Evolutionary conservation across 2,329 filamentous ascomycete species (phyloP), one percentile per base, ranked within the genome.

Genomic region (Ceratocystis diversiconidia): DNA sequence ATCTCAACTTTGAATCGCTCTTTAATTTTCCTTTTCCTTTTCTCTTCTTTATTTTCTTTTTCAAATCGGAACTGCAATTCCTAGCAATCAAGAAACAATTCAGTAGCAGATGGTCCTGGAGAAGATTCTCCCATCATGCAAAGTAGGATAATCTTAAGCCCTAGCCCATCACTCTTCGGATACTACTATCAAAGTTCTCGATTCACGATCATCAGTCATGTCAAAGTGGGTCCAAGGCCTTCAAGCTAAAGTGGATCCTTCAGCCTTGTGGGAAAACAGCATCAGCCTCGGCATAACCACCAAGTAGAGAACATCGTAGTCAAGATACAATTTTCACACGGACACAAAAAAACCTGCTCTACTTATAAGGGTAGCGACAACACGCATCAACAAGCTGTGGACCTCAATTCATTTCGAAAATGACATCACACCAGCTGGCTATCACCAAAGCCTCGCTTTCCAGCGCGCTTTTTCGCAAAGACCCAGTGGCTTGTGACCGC

Each of bases 371-470:
- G 22, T 22, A 50, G 17, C 46, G n/a, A n/a, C n/a, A 50, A 50
- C 46, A 7, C n/a, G 6, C 7, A 50, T 7, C n/a, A 50, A 19
- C 0, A 50, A 22, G 46, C 46, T n/a, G 6, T n/a, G 5, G n/a
- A n/a, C 17, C n/a, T 22, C 46, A 3, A 6, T 50, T 19, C 59
- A 41, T 41, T 41, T 12, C 36, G 10, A 41, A 43, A 19, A 67
- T 67, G 63, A 60, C 84, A 19, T 84, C 84, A 57, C 85, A 87
- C 70, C 83, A 89, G 73, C 76, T 92, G 68, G 86, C 86, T 71
- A 89, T 92, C 70, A 85, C 88, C 69, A 92, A 90, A 76, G 88
- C 89, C 50, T 83, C 87, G n/a, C 83, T 94, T 70, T 83, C 85
- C 5, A 88, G 87, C 30, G 81, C 85, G 8, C 83, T 92, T 52